Evolutionary conservation across 495 filamentous ascomycete species (phyloP), one percentile per base, ranked within the genome.

Genomic region (Penicillium turbatum): DNA sequence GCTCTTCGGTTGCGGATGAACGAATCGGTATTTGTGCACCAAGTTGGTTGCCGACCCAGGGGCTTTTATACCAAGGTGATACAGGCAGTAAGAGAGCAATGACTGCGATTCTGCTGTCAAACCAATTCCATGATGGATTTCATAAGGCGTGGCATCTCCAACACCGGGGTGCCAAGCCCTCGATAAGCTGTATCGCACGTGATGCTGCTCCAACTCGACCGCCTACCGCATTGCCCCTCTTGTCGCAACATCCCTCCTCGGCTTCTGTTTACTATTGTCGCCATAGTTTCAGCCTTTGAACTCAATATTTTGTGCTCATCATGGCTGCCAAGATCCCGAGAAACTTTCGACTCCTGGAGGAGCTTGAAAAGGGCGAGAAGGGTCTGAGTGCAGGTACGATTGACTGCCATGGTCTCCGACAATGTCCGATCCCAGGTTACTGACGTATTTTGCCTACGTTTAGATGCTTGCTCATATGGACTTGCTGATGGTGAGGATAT

Each of bases 281-380:
- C 15, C 35, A 43, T 5, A 21, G 53, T 21, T 32, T 19, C 31
- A 51, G 38, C 35, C 8, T 29, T 19, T n/a, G 34, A 49, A 17
- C 6, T 19, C 13, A 34, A 31, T 40, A 27, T 12, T 37, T 24
- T 30, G 41, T 12, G 30, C 40, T 37, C 66, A 79, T 35, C 21
- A 90, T 89, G 86, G 71, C 80, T 44, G 89, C 93, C 34, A 95
- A 95, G 64, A 80, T 98, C 31, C 93, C 93, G 35, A 80, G 93
- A 63, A 97, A 97, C 73, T 98, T 98, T 66, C 82, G 92, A 60
- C 83, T 98, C 59, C 81, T 98, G 16, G 95, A 96, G 67, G 93
- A 98, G 83, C 80, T 98, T 3, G 93, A 98, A 78, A 97, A 97
- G 77, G 93, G 93, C 58, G 93, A 98, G 78, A 98, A 97, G 71